Percentiles rank a stretch among this genome's conserved stretches.
Conservation (phyloP, 2,329 filamentous ascomycete species). For the Arthrinium phaeospermum region DNA sequence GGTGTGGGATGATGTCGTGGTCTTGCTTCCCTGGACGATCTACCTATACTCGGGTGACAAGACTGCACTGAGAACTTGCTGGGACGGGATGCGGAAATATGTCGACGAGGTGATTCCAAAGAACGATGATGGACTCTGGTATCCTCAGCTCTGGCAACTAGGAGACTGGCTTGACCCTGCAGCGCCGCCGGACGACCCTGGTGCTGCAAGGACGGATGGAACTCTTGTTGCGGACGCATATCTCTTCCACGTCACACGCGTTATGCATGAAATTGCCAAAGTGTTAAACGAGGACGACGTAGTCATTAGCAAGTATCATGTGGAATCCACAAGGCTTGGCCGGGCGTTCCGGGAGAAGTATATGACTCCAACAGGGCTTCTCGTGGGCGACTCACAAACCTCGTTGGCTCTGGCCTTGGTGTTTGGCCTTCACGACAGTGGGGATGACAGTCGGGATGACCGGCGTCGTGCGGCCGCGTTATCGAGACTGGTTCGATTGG, state of each 20-base stretch:
- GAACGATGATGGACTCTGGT: slow-evolving; percentile 41
- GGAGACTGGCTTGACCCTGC: slow-evolving; percentile 49
- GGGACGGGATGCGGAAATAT: background rate
- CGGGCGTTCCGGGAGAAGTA: background rate
- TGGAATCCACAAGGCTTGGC: slow-evolving; percentile 20
- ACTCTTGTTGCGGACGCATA: slow-evolving; percentile 46
- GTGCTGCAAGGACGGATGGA: slow-evolving; percentile 39
- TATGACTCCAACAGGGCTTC: slow-evolving; percentile 27
- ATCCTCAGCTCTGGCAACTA: slow-evolving; percentile 38
- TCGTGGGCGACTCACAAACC: slow-evolving; percentile 47
- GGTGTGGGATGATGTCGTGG: slow-evolving; percentile 41
- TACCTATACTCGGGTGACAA: slow-evolving; percentile 38
- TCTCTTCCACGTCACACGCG: slow-evolving; percentile 41
- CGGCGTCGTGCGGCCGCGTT: slow-evolving; percentile 32
- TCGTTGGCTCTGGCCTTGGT: slow-evolving; percentile 44
- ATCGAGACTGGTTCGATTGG: slow-evolving; percentile 37
- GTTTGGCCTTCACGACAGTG: slow-evolving; percentile 41
- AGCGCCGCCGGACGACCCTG: slow-evolving; percentile 43
- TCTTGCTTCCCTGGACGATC: slow-evolving; percentile 39
- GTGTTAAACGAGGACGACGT: slow-evolving; percentile 31
- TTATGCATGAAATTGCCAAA: slow-evolving; percentile 33
- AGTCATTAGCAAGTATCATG: slow-evolving; percentile 28
- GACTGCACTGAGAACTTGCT: slow-evolving; percentile 22
- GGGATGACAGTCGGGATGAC: slow-evolving; percentile 28
- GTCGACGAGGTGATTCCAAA: slow-evolving; percentile 31